Evolutionary conservation across 768 basidiomycete genomes (phyloP).

Genomic region (Trametopsis cervina): DNA sequence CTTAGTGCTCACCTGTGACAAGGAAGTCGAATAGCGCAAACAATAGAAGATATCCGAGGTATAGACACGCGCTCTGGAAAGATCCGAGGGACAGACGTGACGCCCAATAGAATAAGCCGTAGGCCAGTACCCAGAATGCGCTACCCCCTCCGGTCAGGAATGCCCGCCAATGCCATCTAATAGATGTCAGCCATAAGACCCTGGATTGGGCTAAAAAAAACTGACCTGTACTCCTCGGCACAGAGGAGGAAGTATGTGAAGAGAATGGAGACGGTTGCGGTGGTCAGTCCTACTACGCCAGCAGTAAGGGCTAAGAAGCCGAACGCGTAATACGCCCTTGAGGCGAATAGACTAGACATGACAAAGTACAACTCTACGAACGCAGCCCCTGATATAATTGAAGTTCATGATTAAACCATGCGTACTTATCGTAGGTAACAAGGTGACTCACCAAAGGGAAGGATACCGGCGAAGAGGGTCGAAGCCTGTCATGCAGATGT

Average conservation of each 20-base stretch:
- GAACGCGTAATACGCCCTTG: conserved; percentile 92
- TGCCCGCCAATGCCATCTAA: conserved; percentile 93
- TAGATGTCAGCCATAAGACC: not conserved
- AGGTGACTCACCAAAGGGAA: conserved; percentile 69
- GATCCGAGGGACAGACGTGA: conserved; percentile 83
- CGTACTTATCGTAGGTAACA: not conserved
- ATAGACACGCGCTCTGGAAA: conserved; percentile 72
- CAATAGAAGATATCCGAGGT: conserved; percentile 85
- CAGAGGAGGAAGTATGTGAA: conserved; percentile 90
- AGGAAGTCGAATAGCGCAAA: conserved; percentile 83
- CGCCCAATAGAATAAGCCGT: conserved; percentile 85
- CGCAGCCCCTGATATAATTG: conserved; percentile 61
- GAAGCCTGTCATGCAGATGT: conserved; percentile 41
- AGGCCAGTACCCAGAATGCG: conserved; percentile 84
- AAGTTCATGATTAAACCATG: not conserved
- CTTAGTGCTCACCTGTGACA: conserved; percentile 53
- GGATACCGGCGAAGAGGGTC: conserved; percentile 78
- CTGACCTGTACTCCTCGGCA: conserved; percentile 87
- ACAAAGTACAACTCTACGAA: conserved; percentile 95
- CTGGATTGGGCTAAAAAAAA: conserved; percentile 3
- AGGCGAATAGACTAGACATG: conserved; percentile 85
- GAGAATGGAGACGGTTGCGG: conserved; percentile 85
- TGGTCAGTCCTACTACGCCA: conserved; percentile 74
- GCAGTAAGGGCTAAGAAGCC: conserved; percentile 90
- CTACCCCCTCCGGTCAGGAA: conserved; percentile 91